A percentile compares a stretch with the other conserved stretches of the same genome.
Evolutionary conservation across 2,329 filamentous ascomycete genomes (phyloP).

Genomic region (Fusarium coicis): DNA sequence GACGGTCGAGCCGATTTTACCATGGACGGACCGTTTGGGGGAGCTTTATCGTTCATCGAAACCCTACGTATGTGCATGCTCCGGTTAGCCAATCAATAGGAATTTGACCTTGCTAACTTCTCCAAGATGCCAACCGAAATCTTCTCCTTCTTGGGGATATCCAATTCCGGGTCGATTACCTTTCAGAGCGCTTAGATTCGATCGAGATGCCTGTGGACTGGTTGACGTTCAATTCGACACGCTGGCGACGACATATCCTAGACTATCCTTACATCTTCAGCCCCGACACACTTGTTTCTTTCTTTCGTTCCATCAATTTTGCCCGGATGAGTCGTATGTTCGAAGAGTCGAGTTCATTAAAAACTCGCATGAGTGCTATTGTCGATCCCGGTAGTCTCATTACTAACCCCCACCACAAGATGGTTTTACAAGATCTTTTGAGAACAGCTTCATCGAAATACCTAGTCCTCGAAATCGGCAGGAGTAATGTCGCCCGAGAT

Average conservation of each 20-base stretch:
- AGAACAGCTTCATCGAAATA: conserved; percentile 76
- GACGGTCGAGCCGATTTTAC: conserved; percentile 77
- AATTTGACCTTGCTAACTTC: conserved; percentile 14
- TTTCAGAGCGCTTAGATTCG: conserved; percentile 79
- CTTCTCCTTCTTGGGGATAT: conserved; percentile 72
- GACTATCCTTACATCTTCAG: conserved; percentile 85
- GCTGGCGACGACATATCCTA: conserved; percentile 77
- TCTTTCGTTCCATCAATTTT: conserved; percentile 90
- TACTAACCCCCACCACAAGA: conserved; percentile 67
- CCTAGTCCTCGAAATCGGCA: conserved; percentile 74
- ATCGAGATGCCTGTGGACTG: conserved; percentile 80
- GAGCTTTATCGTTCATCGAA: conserved; percentile 78
- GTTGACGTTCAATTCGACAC: conserved; percentile 70
- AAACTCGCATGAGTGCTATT: conserved; percentile 66
- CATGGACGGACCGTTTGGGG: conserved; percentile 77
- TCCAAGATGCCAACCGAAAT: conserved; percentile 69
- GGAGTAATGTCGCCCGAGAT: conserved; percentile 75
- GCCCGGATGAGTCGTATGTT: conserved; percentile 84
- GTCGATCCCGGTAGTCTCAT: conserved; percentile 65
- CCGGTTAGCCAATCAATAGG: not conserved
- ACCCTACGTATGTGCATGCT: conserved; percentile 71
- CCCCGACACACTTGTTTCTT: conserved; percentile 76
- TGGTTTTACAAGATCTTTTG: conserved; percentile 70
- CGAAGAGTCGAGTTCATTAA: conserved; percentile 72
- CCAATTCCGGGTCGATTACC: conserved; percentile 79